Evolutionary conservation across 2,329 filamentous ascomycete genomes (phyloP).

Genomic region (Westerdykella aurantiaca): DNA sequence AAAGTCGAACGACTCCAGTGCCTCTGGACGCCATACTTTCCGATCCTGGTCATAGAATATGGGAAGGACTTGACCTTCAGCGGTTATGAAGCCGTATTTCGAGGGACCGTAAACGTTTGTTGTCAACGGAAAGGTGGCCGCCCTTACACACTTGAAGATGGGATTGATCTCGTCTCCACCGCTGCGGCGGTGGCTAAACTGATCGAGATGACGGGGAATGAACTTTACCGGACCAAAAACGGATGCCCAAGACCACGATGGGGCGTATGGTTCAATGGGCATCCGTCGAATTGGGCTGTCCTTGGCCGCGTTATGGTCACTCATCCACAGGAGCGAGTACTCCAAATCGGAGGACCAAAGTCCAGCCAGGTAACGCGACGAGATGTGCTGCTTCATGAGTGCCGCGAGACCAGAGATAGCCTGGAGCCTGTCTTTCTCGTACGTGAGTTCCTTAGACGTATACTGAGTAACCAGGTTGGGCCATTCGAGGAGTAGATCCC

Average conservation of each 20-base stretch:
- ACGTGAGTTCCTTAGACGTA: not conserved
- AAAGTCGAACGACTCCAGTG: not conserved
- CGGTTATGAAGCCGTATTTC: not conserved
- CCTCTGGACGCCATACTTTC: not conserved
- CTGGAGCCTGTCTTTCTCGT: not conserved
- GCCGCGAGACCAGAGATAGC: not conserved
- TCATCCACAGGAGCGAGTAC: not conserved
- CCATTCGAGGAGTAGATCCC: not conserved
- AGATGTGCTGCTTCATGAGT: not conserved
- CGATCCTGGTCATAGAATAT: not conserved
- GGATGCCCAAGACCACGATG: not conserved
- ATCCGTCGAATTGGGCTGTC: not conserved
- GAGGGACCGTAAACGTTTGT: not conserved
- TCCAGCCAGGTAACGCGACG: not conserved
- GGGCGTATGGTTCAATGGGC: not conserved
- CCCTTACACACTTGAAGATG: not conserved
- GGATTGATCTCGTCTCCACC: not conserved
- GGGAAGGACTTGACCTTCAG: not conserved
- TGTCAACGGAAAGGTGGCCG: not conserved
- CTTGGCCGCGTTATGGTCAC: not conserved
- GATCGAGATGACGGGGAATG: not conserved
- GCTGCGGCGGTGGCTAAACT: not conserved
- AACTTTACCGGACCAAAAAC: not conserved
- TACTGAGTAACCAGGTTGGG: not conserved
- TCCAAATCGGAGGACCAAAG: not conserved